Evolutionary conservation across 176 grass and related monocot species (phyloP), one percentile per base, ranked within the genome.

Genomic region (Calamus simplicifolius): DNA sequence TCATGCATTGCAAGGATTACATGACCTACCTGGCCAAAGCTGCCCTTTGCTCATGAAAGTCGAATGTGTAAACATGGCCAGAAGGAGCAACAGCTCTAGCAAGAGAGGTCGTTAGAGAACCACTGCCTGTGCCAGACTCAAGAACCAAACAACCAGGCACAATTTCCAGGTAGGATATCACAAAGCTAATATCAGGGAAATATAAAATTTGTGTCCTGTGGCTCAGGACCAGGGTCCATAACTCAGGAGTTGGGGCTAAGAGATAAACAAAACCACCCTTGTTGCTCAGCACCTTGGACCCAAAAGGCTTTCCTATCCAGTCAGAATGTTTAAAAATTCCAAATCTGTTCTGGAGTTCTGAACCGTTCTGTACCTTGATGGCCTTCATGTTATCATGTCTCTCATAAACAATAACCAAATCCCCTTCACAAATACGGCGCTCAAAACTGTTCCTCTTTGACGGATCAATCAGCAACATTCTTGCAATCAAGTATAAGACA

Each of bases 201-300:
- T 97, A 91, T 25, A 97, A 71, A 75, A 97, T 97, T 69, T 97
- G 93, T 0, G 93, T 97, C 3, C 87, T 66, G 70, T 97, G 93
- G 68, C 93, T 97, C 49, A 97, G 78, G 4, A 91, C 93, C 0
- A 97, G 81, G 5, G 93, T 91, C 93, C 84, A 97, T 28, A 97
- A 81, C 76, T 88, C 78, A 15, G 93, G 93, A 6, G 87, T 91
- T 0, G 84, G 93, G 18, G 78, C 84, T 2, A 91, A 72, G 29
- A 97, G 81, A 67, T 85, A 75, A 17, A 97, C 84, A 58, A 88
- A 97, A 25, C 87, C 79, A 19, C 54, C 66, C 19, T 75, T 73
- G 63, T 27, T 35, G 55, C 83, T 75, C 25, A 82, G 63, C 5
- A 91, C 87, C 81, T 85, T 97, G 55, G 81, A 88, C 0, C 87